Base-by-base conservation (phyloP, 208 protist genomes). In the Acanthamoeba sp. region DNA sequence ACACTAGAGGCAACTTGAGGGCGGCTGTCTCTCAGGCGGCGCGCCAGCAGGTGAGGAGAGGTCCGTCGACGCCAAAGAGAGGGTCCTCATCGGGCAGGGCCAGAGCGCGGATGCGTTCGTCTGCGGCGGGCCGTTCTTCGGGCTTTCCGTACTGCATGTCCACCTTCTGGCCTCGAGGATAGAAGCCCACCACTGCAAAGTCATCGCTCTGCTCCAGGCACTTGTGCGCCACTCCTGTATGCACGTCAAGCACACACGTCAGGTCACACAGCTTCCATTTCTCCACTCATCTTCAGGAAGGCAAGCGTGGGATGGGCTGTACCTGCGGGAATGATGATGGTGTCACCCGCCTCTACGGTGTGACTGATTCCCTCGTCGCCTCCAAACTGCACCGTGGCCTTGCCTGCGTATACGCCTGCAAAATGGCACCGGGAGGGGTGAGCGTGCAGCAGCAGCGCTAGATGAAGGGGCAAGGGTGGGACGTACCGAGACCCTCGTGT, bases 151-250 rank as follows among this genome's bases (percentile, higher is more conserved):
- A 89, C 1, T 66, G 52, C 80, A 89, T 89, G 80, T 89, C 80
- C 12, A 64, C 50, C 38, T 52, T 42, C 34, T 89, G 80, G 22
- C 80, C 80, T 38, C 36, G n/a, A 6, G 80, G 80, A 24, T 89
- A 89, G 80, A 55, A 89, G 29, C 80, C 80, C n/a, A 89, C 80
- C n/a, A 89, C 80, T 6, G 29, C 80, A 62, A 89, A 89, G 80
- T 89, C 80, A 16, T 55, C 80, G 5, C 18, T 66, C 52, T 55
- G 52, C 32, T 89, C 29, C n/a, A 89, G 80, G 24, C 80, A 89
- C 52, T 89, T 89, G 45, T 89, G 80, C 12, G 80, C 80, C 24
- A 89, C 45, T 14, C 64, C 64, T 73, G 14, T 38, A 59, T 59
- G 20, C 55, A 50, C 55, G n/a, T 24, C 55, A 18, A 59, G 52